Base-by-base conservation (phyloP, 805 yeast species). In the Metschnikowia dekortorum region DNA sequence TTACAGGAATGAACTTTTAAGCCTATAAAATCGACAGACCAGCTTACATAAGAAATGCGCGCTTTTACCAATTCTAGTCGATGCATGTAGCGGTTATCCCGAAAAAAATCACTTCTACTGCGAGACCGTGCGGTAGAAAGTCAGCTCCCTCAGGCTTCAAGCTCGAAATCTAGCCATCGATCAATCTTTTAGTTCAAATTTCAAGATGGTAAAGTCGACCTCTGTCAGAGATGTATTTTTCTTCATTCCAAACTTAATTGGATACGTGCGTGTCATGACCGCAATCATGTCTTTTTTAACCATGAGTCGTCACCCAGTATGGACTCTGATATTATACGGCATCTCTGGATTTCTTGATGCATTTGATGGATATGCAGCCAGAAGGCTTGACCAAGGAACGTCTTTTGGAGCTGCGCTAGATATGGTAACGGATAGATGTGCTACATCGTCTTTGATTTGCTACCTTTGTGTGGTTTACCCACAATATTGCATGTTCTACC, bases 391-490 rank as follows among this genome's bases (percentile, higher is more conserved):
- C 65, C 99, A 94, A 68, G 85, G 96, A 13, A 88, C 97, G 32
- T 80, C 82, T 58, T 89, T 89, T 58, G 99, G 99, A 35, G 98
- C 99, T 16, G 96, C 95, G 18, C 78, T 94, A 60, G 99, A 94
- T 69, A 94, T 94, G 99, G 97, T 94, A 32, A 92, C 99, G 16
- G 99, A 94, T 67, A 79, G 99, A 64, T 94, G 97, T 66, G 91
- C 99, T 11, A 94, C 99, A 0, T 82, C 96, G 11, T 86, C 96
- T n/a, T 78, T 94, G 61, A 83, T 94, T 58, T 90, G 96, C 66
- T 94, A 80, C 67, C 75, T 94, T 51, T 82, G 94, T 57, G 83
- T 87, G 35, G 73, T 87, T 43, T 92, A 88, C 63, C 97, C 97
- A 7, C 60, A 68, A 32, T 86, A 75, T 69, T 73, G 81, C 46